phyloP scores from a whole-genome alignment of 257 asterid genomes.

The Salvia hispanica region DNA sequence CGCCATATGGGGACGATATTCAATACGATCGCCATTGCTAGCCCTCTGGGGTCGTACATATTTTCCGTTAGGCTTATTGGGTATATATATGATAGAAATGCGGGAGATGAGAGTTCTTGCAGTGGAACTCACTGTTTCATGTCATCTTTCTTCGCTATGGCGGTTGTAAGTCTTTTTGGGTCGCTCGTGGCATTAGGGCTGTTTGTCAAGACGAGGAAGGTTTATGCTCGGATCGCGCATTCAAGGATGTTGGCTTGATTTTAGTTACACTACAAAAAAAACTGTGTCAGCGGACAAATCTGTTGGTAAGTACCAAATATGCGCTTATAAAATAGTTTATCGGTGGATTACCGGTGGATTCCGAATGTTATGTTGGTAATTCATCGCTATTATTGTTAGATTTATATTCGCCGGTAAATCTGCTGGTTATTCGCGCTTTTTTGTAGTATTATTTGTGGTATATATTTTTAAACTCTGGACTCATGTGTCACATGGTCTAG shows the following conservation, averaged over 20 bases:
- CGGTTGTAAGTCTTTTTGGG: conserved; percentile 63
- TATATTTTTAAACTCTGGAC: too few species aligned
- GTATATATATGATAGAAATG: conserved; percentile 63
- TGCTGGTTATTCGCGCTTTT: too few species aligned
- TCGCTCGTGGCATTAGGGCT: conserved; percentile 61
- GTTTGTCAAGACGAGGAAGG: conserved; percentile 53
- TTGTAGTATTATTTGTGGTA: too few species aligned
- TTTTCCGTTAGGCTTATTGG: conserved; percentile 83
- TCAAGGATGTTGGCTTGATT: conserved; percentile 30
- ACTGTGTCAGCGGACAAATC: conserved; percentile 8
- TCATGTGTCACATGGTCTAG: too few species aligned
- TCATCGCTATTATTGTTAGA: too few species aligned
- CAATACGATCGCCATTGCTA: conserved; percentile 82
- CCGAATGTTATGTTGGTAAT: too few species aligned
- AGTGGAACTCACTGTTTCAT: conserved; percentile 76
- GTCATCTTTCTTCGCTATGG: conserved; percentile 76
- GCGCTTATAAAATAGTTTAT: too few species aligned
- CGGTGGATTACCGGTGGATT: too few species aligned
- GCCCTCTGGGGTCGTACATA: conserved; percentile 89
- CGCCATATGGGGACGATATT: conserved; percentile 88
- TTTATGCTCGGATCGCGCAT: conserved; percentile 44
- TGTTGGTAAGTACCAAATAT: too few species aligned
- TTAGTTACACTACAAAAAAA: neutral
- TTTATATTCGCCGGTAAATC: too few species aligned
- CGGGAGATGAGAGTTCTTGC: conserved; percentile 55